Conservation (phyloP, 352 stramenopile species). For the Globisporangium cystogenes region DNA sequence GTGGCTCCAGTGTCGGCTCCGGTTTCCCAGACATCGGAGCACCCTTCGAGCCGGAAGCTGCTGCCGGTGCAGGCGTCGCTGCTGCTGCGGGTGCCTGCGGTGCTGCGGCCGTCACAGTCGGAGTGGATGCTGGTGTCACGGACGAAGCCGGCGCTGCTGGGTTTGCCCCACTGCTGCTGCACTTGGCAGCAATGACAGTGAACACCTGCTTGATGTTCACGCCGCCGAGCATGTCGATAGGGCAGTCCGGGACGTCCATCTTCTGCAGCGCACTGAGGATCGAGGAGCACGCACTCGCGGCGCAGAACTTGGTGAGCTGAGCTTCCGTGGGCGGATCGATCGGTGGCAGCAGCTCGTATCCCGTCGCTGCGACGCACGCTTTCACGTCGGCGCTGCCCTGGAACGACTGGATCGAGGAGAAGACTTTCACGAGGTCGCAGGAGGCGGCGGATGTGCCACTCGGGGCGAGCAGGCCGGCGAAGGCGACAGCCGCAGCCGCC, state of each 20-base stretch:
- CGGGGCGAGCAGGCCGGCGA: constrained; percentile 7
- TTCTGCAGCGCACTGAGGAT: constrained; percentile 26
- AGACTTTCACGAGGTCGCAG: constrained; percentile 35
- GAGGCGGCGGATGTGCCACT: constrained; percentile 3
- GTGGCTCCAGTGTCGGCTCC: constrained; percentile 7
- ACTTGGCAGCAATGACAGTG: constrained; percentile 8
- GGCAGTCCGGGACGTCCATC: constrained; percentile 33
- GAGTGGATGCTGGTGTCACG: not conserved
- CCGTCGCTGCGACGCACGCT: constrained; percentile 25
- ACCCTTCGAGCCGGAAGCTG: not conserved
- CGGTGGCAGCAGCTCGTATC: constrained; percentile 29
- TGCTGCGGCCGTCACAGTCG: constrained; percentile 8
- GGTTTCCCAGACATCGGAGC: too few relatives aligned
- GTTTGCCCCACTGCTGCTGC: not conserved
- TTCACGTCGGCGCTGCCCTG: constrained; percentile 23
- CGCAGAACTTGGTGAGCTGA: constrained; percentile 29
- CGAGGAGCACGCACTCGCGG: constrained; percentile 12
- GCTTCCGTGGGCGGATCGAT: constrained; percentile 18
- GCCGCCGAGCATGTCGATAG: constrained; percentile 33
- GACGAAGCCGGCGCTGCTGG: not conserved
- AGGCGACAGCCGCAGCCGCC: not conserved
- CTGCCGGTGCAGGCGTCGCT: not conserved
- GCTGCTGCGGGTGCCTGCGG: not conserved
- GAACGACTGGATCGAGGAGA: constrained; percentile 25
- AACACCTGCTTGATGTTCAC: constrained; percentile 37